Conservation (phyloP, 306 rosid species). For the Geum urbanum region DNA sequence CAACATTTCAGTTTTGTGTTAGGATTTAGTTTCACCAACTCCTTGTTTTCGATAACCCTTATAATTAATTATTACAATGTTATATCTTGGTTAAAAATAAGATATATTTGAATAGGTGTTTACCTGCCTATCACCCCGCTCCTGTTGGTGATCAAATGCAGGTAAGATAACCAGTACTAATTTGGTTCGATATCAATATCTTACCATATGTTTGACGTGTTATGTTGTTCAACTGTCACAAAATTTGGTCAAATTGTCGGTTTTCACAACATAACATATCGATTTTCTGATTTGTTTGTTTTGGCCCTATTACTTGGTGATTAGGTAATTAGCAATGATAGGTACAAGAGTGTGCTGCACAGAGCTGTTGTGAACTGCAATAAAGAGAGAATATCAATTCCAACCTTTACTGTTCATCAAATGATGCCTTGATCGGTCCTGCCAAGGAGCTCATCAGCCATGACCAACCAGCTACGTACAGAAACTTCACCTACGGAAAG, state of each 20-base stretch:
- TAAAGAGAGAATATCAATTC: slow-evolving; percentile 43
- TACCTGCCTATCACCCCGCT: too few species aligned
- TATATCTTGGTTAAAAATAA: too few species aligned
- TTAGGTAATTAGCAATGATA: slow-evolving; percentile 44
- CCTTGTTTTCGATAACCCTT: too few species aligned
- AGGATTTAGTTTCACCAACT: too few species aligned
- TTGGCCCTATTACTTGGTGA: not conserved
- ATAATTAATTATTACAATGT: too few species aligned
- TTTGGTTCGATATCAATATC: not conserved
- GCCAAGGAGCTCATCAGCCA: slow-evolving; percentile 24
- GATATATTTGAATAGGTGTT: too few species aligned
- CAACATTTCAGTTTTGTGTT: too few species aligned
- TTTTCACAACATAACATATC: not conserved
- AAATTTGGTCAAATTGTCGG: too few species aligned
- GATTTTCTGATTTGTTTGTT: not conserved
- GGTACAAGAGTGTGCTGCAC: slow-evolving; percentile 48
- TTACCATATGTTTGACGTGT: not conserved
- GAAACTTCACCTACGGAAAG: slow-evolving; percentile 34
- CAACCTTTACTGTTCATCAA: slow-evolving; percentile 51
- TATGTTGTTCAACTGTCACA: not conserved
- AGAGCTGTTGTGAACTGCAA: slow-evolving; percentile 42
- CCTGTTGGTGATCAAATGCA: slow-evolving; percentile 66
- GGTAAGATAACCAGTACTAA: slow-evolving; percentile 18
- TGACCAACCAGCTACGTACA: slow-evolving; percentile 20
- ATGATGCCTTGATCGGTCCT: slow-evolving; percentile 39